These are phyloP conservation scores for Fragaria vesca DNA, from an alignment of 306 rosid genomes.

Conservation along the genomic window DNA sequence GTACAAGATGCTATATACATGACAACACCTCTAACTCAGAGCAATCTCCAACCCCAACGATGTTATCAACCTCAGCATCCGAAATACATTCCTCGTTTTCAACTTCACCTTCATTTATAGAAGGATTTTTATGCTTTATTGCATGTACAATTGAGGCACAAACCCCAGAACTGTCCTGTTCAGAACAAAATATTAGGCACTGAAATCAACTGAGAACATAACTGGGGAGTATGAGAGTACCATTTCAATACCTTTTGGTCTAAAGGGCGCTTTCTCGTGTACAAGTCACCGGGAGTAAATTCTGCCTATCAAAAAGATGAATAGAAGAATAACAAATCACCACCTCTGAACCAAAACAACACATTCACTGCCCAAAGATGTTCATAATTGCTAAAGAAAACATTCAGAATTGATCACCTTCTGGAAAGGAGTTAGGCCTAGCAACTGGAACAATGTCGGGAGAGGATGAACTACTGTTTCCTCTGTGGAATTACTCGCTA, in stretches of 20 bases:
- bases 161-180: slow-evolving; percentile 49
- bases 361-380: slow-evolving; percentile 5
- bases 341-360: slow-evolving; percentile 19
- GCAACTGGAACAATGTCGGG: slow-evolving; percentile 74
- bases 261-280: slow-evolving; percentile 71
- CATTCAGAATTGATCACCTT: slow-evolving; percentile 46
- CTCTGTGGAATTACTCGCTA: slow-evolving; percentile 55
- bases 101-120: slow-evolving; percentile 50
- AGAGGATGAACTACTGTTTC: slow-evolving; percentile 87
- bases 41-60: slow-evolving; percentile 77
- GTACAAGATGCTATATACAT: slow-evolving; percentile 25
- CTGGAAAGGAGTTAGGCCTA: slow-evolving; percentile 70
- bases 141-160: slow-evolving; percentile 37
- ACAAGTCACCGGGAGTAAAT: slow-evolving; percentile 77
- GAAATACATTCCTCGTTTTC: slow-evolving; percentile 65
- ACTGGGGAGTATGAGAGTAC: slow-evolving; percentile 7
- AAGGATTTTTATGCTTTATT: slow-evolving; percentile 45
- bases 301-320: slow-evolving; percentile 56
- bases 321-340: slow-evolving; percentile 19
- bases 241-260: slow-evolving; percentile 47
- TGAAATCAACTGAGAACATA: slow-evolving; percentile 13
- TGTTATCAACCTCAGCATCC: slow-evolving; percentile 71
- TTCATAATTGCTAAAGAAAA: not conserved
- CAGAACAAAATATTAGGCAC: slow-evolving; percentile 18
- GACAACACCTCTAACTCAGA: slow-evolving; percentile 77